phyloP scores from a whole-genome alignment of 2,329 filamentous ascomycete genomes.

The Stachybotrys chartarum region DNA sequence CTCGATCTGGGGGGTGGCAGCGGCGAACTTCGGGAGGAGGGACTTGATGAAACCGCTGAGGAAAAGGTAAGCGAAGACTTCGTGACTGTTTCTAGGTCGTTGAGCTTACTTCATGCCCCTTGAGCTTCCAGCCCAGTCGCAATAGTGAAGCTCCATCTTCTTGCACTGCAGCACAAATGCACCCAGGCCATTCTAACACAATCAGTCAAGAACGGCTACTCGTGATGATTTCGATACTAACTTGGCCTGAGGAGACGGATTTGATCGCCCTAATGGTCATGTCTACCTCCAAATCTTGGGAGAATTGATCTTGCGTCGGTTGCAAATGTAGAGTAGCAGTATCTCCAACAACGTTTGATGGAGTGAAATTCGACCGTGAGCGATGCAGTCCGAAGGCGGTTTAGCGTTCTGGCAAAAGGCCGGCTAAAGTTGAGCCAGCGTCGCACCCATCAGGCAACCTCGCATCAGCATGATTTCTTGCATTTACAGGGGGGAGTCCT shows the following conservation, averaged over 20 bases:
- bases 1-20: slow-evolving; percentile 79
- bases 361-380: slow-evolving; percentile 8
- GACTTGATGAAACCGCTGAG: slow-evolving; percentile 73
- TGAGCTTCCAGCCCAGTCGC: slow-evolving; percentile 91
- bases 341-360: not conserved
- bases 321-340: too few relatives aligned
- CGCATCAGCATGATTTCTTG: not conserved
- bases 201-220: not conserved
- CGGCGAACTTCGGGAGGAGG: slow-evolving; percentile 69
- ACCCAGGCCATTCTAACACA: slow-evolving; percentile 79
- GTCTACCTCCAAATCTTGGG: slow-evolving; percentile 15
- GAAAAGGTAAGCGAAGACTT: slow-evolving; percentile 14
- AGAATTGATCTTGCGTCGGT: too few relatives aligned
- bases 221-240: slow-evolving; percentile 21
- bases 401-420: slow-evolving; percentile 17
- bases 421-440: slow-evolving; percentile 7
- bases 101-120: slow-evolving; percentile 78
- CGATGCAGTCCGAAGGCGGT: slow-evolving; percentile 10
- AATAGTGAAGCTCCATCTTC: slow-evolving; percentile 92
- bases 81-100: not conserved
- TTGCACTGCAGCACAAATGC: slow-evolving; percentile 97
- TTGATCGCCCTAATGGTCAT: slow-evolving; percentile 51
- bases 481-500: not conserved
- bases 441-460: not conserved
- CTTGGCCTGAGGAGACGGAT: slow-evolving; percentile 46